Evolutionary conservation across 352 stramenopile genomes (phyloP).

Genomic region (Phytophthora podocarpi): DNA sequence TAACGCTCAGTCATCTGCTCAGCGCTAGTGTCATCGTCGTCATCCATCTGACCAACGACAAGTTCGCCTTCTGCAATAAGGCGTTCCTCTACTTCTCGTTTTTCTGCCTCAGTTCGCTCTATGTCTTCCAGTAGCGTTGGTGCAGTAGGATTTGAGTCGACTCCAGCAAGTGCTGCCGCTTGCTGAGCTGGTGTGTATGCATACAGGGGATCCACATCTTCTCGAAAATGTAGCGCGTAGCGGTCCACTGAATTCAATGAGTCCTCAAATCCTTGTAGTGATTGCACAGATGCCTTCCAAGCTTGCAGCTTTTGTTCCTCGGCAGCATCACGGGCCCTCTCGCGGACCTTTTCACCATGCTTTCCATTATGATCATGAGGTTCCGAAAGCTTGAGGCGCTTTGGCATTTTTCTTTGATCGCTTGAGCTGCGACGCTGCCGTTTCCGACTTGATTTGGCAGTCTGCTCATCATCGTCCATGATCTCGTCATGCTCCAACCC

Average conservation of each 20-base stretch:
- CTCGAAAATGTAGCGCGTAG: slow-evolving; percentile 93
- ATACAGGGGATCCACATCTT: slow-evolving; percentile 90
- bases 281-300: slow-evolving; percentile 79
- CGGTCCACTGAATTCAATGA: slow-evolving; percentile 93
- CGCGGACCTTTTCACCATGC: slow-evolving; percentile 62
- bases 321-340: slow-evolving; percentile 91
- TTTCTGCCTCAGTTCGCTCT: slow-evolving; percentile 65
- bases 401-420: slow-evolving; percentile 13
- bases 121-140: slow-evolving; percentile 52
- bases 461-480: slow-evolving; percentile 50
- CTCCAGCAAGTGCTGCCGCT: slow-evolving; percentile 30
- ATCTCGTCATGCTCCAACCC: slow-evolving; percentile 37
- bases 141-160: slow-evolving; percentile 21
- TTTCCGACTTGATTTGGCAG: slow-evolving; percentile 27
- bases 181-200: slow-evolving; percentile 52
- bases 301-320: slow-evolving; percentile 93
- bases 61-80: slow-evolving; percentile 77
- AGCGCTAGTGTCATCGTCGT: slow-evolving; percentile 10
- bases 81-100: slow-evolving; percentile 59
- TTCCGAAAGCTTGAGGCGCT: slow-evolving; percentile 39
- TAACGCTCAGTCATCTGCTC: slow-evolving; percentile 40
- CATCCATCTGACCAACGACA: slow-evolving; percentile 53
- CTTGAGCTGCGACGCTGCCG: slow-evolving; percentile 23
- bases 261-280: slow-evolving; percentile 89
- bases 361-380: slow-evolving; percentile 22